Base-by-base conservation (phyloP, 2,329 filamentous ascomycete genomes). In the Cercospora brassicicola region DNA sequence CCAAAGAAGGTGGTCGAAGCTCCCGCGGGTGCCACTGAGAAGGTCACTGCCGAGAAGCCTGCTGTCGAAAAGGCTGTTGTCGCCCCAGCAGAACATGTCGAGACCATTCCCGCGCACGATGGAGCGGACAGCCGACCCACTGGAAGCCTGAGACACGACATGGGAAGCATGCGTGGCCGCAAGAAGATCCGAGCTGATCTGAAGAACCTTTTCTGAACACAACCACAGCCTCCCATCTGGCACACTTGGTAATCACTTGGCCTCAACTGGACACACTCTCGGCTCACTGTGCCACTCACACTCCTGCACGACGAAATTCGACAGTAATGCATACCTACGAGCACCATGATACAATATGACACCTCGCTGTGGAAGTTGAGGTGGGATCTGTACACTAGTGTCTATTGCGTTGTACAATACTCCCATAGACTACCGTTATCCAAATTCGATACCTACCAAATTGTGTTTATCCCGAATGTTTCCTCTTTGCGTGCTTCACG, bases 131-230 rank as follows among this genome's bases (percentile, higher is more conserved):
- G 56, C 42, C 55, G 39, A 42, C 62, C 56, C 15, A 71, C 70
- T 30, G 71, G 70, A 62, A 69, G 65, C 51, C 39, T 72, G 65
- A 66, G 65, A 51, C 45, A 57, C 55, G 72, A 73, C 36, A 72
- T 69, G 45, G 69, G 69, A 65, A 71, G 71, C 45, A 59, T 74
- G 48, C 69, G 73, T 55, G 73, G 72, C 30, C 71, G 72, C 63
- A 59, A 59, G 33, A 62, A 55, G 48, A 55, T 51, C 23, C 65
- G 65, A 57, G 65, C 48, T 30, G 65, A 67, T 31, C 42, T 63
- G 26, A 53, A 33, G 28, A 63, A 63, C 45, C 28, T 63, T 28
- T 56, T 63, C 53, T 57, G 53, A 57, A 33, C 53, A 57, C 53
- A 8, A 57, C 9, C n/a, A 57, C 28, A 7, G 20, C 23, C 20